phyloP scores from a whole-genome alignment of 208 protist genomes.

The Naegleria gruberi region DNA sequence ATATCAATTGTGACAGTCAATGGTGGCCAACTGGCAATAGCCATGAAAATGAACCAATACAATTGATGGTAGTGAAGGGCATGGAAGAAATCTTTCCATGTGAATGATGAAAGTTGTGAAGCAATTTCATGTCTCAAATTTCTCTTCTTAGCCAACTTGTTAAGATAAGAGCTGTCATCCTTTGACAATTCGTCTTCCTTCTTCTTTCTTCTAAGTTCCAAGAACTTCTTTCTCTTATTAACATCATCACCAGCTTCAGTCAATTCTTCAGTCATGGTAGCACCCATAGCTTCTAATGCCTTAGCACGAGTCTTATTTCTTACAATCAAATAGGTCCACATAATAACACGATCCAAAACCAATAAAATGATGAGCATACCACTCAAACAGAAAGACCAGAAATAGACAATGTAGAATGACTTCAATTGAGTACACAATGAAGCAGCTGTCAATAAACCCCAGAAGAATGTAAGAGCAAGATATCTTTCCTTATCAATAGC shows the following conservation, averaged over 20 bases:
- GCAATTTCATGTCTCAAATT: slow-evolving; percentile 1
- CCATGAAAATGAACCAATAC: neutral
- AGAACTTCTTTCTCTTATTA: neutral
- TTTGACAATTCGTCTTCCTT: neutral
- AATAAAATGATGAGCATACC: neutral
- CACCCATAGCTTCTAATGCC: neutral
- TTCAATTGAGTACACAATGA: neutral
- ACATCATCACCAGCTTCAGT: neutral
- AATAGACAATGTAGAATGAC: neutral
- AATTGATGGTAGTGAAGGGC: neutral
- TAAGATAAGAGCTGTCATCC: neutral
- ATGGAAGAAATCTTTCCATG: neutral
- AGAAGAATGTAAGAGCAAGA: neutral
- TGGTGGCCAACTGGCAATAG: neutral
- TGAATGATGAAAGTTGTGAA: neutral
- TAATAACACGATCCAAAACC: neutral
- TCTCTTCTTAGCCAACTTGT: neutral
- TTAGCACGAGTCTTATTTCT: neutral
- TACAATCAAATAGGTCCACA: neutral
- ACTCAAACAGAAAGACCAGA: slow-evolving; percentile 7
- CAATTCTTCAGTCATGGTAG: neutral
- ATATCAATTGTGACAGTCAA: neutral
- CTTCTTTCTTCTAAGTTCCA: neutral
- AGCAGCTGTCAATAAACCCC: slow-evolving; percentile 1
- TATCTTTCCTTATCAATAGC: neutral